phyloP scores from a whole-genome alignment of 805 yeast genomes.

The Huiozyma sinensis region DNA sequence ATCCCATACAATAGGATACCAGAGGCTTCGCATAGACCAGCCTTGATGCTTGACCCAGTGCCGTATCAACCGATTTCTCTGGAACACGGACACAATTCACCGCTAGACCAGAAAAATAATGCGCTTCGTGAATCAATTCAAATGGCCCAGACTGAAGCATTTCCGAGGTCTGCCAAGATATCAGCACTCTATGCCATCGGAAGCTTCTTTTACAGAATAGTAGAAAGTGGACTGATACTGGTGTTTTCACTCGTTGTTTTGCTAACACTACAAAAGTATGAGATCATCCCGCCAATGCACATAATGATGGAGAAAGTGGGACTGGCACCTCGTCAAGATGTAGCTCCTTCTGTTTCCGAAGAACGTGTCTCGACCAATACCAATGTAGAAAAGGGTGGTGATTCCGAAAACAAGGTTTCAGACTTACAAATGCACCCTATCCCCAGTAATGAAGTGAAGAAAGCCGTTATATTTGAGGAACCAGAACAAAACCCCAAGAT shows the following conservation, averaged over 20 bases:
- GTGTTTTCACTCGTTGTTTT: slow-evolving; percentile 23
- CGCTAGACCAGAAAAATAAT: not conserved
- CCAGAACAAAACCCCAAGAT: too few species aligned
- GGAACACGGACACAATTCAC: not conserved
- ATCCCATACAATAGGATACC: slow-evolving; percentile 1
- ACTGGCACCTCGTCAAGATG: not conserved
- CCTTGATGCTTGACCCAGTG: slow-evolving; percentile 20
- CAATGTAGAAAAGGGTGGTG: not conserved
- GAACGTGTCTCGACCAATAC: not conserved
- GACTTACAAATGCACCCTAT: too few species aligned
- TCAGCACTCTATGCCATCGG: not conserved
- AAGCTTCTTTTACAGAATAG: slow-evolving; percentile 17
- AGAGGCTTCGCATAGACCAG: slow-evolving; percentile 7
- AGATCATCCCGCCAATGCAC: slow-evolving; percentile 27
- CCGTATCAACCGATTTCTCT: slow-evolving; percentile 5
- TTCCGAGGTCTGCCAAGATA: not conserved
- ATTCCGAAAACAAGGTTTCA: not conserved
- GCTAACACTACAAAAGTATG: slow-evolving; percentile 21
- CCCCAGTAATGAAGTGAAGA: too few species aligned
- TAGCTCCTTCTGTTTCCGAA: not conserved
- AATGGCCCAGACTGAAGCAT: not conserved
- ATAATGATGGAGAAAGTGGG: slow-evolving; percentile 27
- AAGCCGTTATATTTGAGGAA: too few species aligned
- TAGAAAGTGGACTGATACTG: slow-evolving; percentile 34
- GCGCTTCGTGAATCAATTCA: not conserved